phyloP scores from a whole-genome alignment of 2,329 filamentous ascomycete genomes.

The Boeremia lycopersici region DNA sequence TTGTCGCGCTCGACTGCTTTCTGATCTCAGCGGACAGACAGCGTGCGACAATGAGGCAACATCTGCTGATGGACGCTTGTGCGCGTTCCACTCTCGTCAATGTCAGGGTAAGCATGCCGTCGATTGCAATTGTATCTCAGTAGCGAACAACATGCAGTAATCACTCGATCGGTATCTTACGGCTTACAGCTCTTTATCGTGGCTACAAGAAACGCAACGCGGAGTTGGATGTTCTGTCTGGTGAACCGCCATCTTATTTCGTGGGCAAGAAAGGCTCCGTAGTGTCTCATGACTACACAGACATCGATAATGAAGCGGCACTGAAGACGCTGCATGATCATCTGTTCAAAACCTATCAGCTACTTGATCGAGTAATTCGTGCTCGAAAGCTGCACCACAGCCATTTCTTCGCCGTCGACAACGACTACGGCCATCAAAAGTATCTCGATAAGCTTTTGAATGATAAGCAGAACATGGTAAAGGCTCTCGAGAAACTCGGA shows the following conservation, averaged over 20 bases:
- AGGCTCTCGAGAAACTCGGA: constrained; percentile 53
- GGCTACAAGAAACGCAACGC: constrained; percentile 58
- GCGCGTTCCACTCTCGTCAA: constrained; percentile 33
- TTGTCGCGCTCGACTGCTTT: constrained; percentile 30
- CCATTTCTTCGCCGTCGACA: constrained; percentile 51
- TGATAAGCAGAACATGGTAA: constrained; percentile 46
- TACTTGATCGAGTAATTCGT: constrained; percentile 51
- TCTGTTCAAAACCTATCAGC: constrained; percentile 47
- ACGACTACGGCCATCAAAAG: constrained; percentile 53
- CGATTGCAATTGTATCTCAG: not conserved
- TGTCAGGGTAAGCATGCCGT: constrained; percentile 27
- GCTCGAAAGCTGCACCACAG: constrained; percentile 52
- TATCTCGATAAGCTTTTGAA: constrained; percentile 48
- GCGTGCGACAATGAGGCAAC: constrained; percentile 30
- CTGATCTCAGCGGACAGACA: constrained; percentile 30
- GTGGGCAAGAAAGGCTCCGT: constrained; percentile 43
- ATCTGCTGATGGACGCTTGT: constrained; percentile 31
- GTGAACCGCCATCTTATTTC: constrained; percentile 48
- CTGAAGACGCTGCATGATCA: constrained; percentile 51
- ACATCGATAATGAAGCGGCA: constrained; percentile 45
- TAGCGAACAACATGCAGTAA: too few species aligned
- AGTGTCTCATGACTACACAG: constrained; percentile 50
- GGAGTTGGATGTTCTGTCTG: constrained; percentile 49
- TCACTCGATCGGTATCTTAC: not conserved
- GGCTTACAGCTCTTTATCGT: constrained; percentile 47